A percentile compares a stretch with the other conserved stretches of the same genome.
Conservation (phyloP, 2,329 filamentous ascomycete species). For the Ceratocystiopsis brevicomis region DNA sequence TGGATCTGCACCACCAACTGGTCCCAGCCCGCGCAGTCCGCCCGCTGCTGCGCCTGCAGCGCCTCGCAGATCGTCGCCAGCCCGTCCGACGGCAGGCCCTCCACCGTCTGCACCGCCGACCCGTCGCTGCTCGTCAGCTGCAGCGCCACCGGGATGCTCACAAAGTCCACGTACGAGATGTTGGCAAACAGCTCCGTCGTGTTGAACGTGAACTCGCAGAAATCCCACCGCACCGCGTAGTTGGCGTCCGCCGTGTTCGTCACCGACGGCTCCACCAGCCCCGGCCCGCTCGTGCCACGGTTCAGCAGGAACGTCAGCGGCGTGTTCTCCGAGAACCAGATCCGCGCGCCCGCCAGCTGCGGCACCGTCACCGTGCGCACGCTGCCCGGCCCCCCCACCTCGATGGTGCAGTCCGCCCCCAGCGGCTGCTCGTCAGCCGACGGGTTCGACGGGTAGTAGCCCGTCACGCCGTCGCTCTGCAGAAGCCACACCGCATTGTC, state of each 20-base stretch:
- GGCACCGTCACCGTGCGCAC: conserved; percentile 37
- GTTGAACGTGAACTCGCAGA: conserved; percentile 44
- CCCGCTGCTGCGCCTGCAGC: conserved; percentile 25
- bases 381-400: conserved; percentile 34
- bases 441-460: conserved; percentile 39
- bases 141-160: conserved; percentile 43
- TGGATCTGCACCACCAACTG: conserved; percentile 26
- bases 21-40: conserved; percentile 32
- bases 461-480: conserved; percentile 26
- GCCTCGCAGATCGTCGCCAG: conserved; percentile 25
- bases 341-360: conserved; percentile 41
- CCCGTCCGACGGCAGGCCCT: conserved; percentile 28
- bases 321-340: conserved; percentile 42
- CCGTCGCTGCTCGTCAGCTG: conserved; percentile 29
- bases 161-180: conserved; percentile 55
- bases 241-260: conserved; percentile 41
- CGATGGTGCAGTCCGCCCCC: conserved; percentile 38
- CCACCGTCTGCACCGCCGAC: conserved; percentile 22
- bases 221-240: conserved; percentile 31
- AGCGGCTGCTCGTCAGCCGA: conserved; percentile 24
- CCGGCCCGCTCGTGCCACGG: conserved; percentile 29
- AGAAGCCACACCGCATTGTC: conserved; percentile 19
- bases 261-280: conserved; percentile 48
- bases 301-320: conserved; percentile 44
- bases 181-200: conserved; percentile 38